phyloP scores from a whole-genome alignment of 306 rosid genomes.

The Trichosanthes cucumerina region DNA sequence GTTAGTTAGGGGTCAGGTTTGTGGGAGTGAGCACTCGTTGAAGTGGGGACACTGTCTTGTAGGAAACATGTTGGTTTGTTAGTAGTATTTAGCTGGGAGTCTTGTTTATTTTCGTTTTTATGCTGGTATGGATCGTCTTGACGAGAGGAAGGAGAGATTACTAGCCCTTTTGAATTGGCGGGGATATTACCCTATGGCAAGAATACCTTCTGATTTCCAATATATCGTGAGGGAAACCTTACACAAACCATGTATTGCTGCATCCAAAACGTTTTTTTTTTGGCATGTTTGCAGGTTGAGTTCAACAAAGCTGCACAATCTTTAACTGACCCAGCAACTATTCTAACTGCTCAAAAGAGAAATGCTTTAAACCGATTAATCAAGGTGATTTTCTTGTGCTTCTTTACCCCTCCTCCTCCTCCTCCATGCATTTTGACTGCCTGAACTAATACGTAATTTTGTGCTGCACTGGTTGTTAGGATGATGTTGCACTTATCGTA shows the following conservation, averaged over 20 bases:
- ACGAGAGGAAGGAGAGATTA: no score
- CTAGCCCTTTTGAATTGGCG: no score
- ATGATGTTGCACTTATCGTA: slow-evolving; percentile 89
- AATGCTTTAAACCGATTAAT: slow-evolving; percentile 79
- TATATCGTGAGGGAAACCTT: no score
- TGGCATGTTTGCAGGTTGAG: slow-evolving; percentile 66
- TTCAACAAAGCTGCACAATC: slow-evolving; percentile 97
- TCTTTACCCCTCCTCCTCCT: background rate
- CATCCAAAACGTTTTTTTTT: slow-evolving; percentile 4
- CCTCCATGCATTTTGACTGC: background rate
- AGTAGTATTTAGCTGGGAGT: no score
- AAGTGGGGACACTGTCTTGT: no score
- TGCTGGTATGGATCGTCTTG: no score
- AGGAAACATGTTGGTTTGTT: no score
- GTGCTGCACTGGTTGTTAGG: slow-evolving; percentile 36
- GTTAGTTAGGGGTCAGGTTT: no score
- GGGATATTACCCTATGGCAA: no score
- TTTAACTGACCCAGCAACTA: slow-evolving; percentile 66
- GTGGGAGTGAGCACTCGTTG: no score
- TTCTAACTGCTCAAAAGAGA: slow-evolving; percentile 79
- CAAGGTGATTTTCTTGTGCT: slow-evolving; percentile 41
- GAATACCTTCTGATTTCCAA: no score
- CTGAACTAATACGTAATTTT: background rate
- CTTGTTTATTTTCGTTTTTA: no score
- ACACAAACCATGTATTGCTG: background rate